Evolutionary conservation across 2,329 filamentous ascomycete species (phyloP).

Genomic region (Waltergamsia citrina): DNA sequence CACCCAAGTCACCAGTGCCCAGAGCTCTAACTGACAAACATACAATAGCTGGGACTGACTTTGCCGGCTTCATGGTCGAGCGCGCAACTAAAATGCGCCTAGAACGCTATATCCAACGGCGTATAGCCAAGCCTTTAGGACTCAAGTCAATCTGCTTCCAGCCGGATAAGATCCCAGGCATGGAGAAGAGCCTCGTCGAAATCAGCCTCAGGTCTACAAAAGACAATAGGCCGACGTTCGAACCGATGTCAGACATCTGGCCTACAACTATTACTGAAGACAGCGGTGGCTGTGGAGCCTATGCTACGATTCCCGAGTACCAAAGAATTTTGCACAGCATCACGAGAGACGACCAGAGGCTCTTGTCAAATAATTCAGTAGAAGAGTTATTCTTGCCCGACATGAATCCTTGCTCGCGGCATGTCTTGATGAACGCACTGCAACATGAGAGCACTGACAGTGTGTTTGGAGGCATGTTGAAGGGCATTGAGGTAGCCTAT

Average conservation of each 20-base stretch:
- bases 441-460: background rate
- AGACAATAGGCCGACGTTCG: background rate
- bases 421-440: background rate
- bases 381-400: slow-evolving; percentile 1
- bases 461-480: slow-evolving; percentile 1
- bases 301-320: slow-evolving; percentile 1
- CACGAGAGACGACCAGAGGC: background rate
- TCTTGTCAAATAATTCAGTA: background rate
- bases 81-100: background rate
- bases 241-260: slow-evolving; percentile 1
- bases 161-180: background rate
- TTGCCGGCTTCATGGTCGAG: slow-evolving; percentile 3
- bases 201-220: background rate
- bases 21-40: background rate
- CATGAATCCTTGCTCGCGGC: background rate
- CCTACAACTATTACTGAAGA: background rate
- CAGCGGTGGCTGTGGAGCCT: slow-evolving; percentile 1
- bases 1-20: background rate
- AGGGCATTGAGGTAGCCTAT: background rate
- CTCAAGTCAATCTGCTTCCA: slow-evolving; percentile 1
- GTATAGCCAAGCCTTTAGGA: background rate
- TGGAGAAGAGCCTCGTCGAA: background rate
- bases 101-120: slow-evolving; percentile 1
- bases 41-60: background rate
- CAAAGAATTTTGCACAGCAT: slow-evolving; percentile 1